A percentile compares a stretch with the other conserved stretches of the same genome.
Evolutionary conservation across 1,284 basidiomycete genomes (phyloP).

Genomic region (Boletus semigastroideus): DNA sequence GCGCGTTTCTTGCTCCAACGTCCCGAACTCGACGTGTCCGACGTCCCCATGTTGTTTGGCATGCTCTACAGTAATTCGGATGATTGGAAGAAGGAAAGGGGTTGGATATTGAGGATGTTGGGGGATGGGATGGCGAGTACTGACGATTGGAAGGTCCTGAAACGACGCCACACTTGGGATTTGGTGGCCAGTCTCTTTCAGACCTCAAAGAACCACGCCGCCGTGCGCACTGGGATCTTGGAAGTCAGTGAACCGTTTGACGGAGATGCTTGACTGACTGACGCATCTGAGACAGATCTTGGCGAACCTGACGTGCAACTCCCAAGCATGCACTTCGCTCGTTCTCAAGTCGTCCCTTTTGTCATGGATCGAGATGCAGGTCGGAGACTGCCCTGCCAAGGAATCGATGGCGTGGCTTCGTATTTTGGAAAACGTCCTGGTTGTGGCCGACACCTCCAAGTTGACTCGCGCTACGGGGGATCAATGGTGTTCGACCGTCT

Average conservation of each 20-base stretch:
- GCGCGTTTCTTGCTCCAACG: constrained; percentile 63
- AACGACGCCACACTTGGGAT: constrained; percentile 85
- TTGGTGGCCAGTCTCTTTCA: constrained; percentile 81
- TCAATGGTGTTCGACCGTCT: constrained; percentile 55
- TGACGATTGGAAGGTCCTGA: constrained; percentile 81
- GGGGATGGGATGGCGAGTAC: constrained; percentile 74
- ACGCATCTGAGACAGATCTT: constrained; percentile 52
- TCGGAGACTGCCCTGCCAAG: constrained; percentile 31
- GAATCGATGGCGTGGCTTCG: constrained; percentile 64
- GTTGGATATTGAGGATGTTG: constrained; percentile 77
- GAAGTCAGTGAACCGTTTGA: constrained; percentile 48
- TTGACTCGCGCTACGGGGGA: constrained; percentile 50
- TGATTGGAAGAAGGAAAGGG: constrained; percentile 81
- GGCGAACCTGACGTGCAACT: constrained; percentile 66
- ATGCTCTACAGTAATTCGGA: constrained; percentile 78
- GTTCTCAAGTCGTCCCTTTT: constrained; percentile 69
- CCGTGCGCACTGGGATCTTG: constrained; percentile 58
- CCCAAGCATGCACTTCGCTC: constrained; percentile 65
- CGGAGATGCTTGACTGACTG: background rate
- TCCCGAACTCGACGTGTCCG: constrained; percentile 50
- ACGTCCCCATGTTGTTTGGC: constrained; percentile 66
- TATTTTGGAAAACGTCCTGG: constrained; percentile 68
- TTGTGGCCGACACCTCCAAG: constrained; percentile 37
- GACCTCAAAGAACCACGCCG: constrained; percentile 52
- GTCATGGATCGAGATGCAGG: constrained; percentile 78